Evolutionary conservation across 1,284 basidiomycete genomes (phyloP).

Genomic region (Trametes polyzona): DNA sequence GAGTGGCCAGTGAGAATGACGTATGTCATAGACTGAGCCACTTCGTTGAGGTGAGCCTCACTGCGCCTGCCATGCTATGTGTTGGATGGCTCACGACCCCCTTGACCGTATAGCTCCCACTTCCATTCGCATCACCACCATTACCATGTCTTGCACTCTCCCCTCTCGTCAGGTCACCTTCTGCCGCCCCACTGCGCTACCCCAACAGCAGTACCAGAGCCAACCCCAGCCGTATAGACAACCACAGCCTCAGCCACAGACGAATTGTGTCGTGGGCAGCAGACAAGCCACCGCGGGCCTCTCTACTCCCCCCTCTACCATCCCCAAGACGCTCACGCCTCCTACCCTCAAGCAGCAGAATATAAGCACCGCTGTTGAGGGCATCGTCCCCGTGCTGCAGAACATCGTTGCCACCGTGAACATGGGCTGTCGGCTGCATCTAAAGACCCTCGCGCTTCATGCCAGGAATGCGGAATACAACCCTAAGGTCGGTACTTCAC

Average conservation of each 20-base stretch:
- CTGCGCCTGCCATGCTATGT: too few relatives aligned
- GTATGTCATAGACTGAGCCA: too few relatives aligned
- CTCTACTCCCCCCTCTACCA: slow-evolving; percentile 52
- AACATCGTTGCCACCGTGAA: slow-evolving; percentile 99
- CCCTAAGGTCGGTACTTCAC: slow-evolving; percentile 88
- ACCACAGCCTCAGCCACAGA: slow-evolving; percentile 34
- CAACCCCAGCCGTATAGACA: slow-evolving; percentile 35
- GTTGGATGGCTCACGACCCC: too few relatives aligned
- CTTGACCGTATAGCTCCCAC: too few relatives aligned
- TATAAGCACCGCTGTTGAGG: slow-evolving; percentile 93
- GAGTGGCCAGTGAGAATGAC: too few relatives aligned
- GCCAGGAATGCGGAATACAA: slow-evolving; percentile 99
- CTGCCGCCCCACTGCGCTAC: slow-evolving; percentile 53
- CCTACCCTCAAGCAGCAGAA: slow-evolving; percentile 86
- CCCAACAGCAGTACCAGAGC: slow-evolving; percentile 42
- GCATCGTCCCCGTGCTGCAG: slow-evolving; percentile 93
- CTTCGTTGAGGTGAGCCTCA: too few relatives aligned
- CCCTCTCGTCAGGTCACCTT: slow-evolving; percentile 79
- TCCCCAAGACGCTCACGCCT: slow-evolving; percentile 65
- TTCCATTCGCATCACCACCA: slow-evolving; percentile 12
- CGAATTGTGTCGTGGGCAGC: slow-evolving; percentile 33
- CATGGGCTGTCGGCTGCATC: slow-evolving; percentile 93
- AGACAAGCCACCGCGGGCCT: slow-evolving; percentile 47
- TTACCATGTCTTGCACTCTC: slow-evolving; percentile 67
- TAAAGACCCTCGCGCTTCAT: slow-evolving; percentile 98